These are phyloP conservation scores for Penicillium subrubescens DNA, from an alignment of 495 filamentous ascomycete species.

Conservation along the genomic window DNA sequence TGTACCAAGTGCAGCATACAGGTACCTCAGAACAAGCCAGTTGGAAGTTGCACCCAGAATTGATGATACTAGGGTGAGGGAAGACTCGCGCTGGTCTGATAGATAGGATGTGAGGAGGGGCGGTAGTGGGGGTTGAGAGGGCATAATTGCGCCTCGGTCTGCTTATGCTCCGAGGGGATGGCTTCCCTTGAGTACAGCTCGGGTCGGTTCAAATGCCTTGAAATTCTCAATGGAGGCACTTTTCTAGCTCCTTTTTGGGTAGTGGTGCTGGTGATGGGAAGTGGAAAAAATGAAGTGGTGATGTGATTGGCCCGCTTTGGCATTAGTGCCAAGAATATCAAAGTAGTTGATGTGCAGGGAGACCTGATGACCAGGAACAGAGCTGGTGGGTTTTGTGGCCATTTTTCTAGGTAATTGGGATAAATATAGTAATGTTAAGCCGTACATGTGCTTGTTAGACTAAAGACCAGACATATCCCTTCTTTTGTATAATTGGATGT, in stretches of 20 bases:
- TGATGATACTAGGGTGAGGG: constrained; percentile 72
- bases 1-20: constrained; percentile 56
- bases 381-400: not conserved
- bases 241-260: not conserved
- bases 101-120: constrained; percentile 70
- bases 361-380: not conserved
- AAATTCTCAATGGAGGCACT: not conserved
- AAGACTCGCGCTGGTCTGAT: constrained; percentile 42
- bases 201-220: not conserved
- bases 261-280: constrained; percentile 21
- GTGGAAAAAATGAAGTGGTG: constrained; percentile 37
- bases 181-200: not conserved
- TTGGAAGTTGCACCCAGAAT: constrained; percentile 71
- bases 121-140: constrained; percentile 59
- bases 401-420: not conserved
- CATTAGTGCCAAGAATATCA: constrained; percentile 16
- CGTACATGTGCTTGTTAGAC: not conserved
- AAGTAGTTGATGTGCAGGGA: not conserved
- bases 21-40: constrained; percentile 70
- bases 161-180: not conserved
- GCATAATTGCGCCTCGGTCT: constrained; percentile 36
- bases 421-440: too few relatives aligned
- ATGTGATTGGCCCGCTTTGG: constrained; percentile 33
- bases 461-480: too few relatives aligned
- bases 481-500: too few relatives aligned